Conservation (phyloP, 768 basidiomycete genomes). For the Termitomyces sp. region DNA sequence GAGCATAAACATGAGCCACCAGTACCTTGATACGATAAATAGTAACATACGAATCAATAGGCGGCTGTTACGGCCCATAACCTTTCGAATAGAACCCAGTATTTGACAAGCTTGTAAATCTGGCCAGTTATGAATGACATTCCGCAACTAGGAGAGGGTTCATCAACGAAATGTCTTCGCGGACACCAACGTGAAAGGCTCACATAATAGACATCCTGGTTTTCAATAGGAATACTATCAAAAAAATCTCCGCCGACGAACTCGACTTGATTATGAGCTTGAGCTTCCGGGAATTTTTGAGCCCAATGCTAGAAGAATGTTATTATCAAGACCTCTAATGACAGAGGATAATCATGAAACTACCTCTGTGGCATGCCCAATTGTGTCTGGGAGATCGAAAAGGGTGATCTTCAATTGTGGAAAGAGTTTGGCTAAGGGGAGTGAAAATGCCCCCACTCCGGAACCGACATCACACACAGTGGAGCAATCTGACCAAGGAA, state of each 20-base stretch:
- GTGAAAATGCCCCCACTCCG: conserved; percentile 34
- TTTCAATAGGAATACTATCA: conserved; percentile 31
- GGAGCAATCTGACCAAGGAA: conserved; percentile 20
- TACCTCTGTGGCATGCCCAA: conserved; percentile 28
- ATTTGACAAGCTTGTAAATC: conserved; percentile 30
- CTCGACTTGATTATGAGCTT: conserved; percentile 28
- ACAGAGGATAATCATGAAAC: not conserved
- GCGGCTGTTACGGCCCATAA: conserved; percentile 28
- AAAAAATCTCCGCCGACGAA: conserved; percentile 43
- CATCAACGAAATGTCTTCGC: no score
- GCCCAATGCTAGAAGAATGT: not conserved
- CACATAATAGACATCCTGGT: conserved; percentile 45
- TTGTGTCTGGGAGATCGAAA: conserved; percentile 34
- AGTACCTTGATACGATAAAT: not conserved
- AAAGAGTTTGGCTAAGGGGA: conserved; percentile 33
- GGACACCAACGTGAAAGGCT: not conserved
- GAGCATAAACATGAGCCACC: not conserved
- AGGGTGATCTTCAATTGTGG: conserved; percentile 33
- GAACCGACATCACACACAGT: conserved; percentile 41
- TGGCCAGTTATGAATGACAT: conserved; percentile 22
- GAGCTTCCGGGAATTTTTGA: conserved; percentile 32
- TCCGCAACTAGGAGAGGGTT: not conserved
- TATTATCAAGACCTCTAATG: not conserved
- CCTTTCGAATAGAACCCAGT: conserved; percentile 28
- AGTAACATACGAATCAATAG: conserved; percentile 8